Conservation (phyloP, 2,329 filamentous ascomycete species). For the Alternaria hordeiaustralica region DNA sequence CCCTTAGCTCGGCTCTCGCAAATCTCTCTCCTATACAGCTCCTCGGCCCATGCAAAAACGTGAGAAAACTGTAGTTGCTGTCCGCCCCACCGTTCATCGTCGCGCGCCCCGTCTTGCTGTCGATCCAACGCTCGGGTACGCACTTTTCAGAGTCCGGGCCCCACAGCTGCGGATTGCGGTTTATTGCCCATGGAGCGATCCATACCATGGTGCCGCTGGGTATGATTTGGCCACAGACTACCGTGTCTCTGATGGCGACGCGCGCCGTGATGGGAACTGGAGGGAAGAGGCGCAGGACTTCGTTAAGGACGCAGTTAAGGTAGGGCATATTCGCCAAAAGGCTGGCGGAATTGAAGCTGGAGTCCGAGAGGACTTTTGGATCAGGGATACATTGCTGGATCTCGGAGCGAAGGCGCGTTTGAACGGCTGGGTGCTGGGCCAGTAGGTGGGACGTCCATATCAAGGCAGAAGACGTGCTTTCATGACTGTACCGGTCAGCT, state of each 20-base stretch:
- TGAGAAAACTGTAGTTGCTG: constrained; percentile 51
- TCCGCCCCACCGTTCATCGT: constrained; percentile 50
- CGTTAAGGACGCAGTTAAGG: constrained; percentile 56
- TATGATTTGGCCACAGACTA: constrained; percentile 43
- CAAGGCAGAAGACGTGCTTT: constrained; percentile 77
- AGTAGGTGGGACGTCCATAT: constrained; percentile 78
- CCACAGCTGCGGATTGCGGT: constrained; percentile 53
- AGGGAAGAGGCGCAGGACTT: constrained; percentile 48
- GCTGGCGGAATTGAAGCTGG: constrained; percentile 37
- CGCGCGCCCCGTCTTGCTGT: constrained; percentile 42
- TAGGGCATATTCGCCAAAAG: constrained; percentile 54
- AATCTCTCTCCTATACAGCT: constrained; percentile 50
- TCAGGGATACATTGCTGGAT: constrained; percentile 66
- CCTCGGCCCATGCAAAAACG: constrained; percentile 53
- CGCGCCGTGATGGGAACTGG: constrained; percentile 47
- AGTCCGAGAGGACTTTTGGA: constrained; percentile 24
- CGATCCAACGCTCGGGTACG: constrained; percentile 55
- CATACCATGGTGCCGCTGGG: constrained; percentile 50
- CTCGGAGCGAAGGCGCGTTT: constrained; percentile 71
- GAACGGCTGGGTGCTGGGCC: constrained; percentile 68
- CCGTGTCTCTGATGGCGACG: constrained; percentile 40
- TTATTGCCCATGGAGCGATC: constrained; percentile 52
- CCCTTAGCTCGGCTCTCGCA: constrained; percentile 47
- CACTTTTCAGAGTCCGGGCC: constrained; percentile 51
- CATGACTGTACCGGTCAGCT: constrained; percentile 58